A percentile compares a stretch with the other conserved stretches of the same genome.
Conservation (phyloP, 345 rosid species). For the Bruguiera parviflora region DNA sequence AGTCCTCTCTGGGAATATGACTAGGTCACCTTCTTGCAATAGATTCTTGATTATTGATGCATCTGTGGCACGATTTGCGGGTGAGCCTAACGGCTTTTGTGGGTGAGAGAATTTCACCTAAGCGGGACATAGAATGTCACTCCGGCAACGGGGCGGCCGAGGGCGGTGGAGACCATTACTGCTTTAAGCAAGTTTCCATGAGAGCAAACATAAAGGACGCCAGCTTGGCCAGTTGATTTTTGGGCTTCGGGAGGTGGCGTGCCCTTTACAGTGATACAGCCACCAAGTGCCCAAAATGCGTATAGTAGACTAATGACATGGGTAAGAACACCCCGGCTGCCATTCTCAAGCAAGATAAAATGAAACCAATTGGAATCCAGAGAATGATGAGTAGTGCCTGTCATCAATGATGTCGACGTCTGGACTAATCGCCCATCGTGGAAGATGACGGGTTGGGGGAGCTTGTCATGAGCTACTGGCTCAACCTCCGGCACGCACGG, state of each 20-base stretch:
- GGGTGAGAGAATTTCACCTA: constrained; percentile 74
- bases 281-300: constrained; percentile 47
- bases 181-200: constrained; percentile 28
- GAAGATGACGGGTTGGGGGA: constrained; percentile 59
- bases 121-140: constrained; percentile 72
- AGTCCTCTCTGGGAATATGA: constrained; percentile 80
- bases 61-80: constrained; percentile 68
- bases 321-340: too few species aligned
- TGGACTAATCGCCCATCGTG: constrained; percentile 80
- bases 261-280: constrained; percentile 40
- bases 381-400: constrained; percentile 45
- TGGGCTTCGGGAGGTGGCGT: too few species aligned
- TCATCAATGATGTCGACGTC: constrained; percentile 48
- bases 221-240: constrained; percentile 47
- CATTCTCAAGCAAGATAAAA: constrained; percentile 33
- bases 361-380: constrained; percentile 58
- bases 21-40: constrained; percentile 63
- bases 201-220: constrained; percentile 72
- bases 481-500: constrained; percentile 23
- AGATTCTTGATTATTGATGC: constrained; percentile 62
- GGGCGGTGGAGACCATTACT: constrained; percentile 29
- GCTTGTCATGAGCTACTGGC: constrained; percentile 30
- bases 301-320: constrained; percentile 48
- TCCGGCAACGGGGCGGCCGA: constrained; percentile 70
- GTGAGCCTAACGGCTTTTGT: constrained; percentile 65